Evolutionary conservation across 306 rosid genomes (phyloP).

Genomic region (Vachellia collinsii): DNA sequence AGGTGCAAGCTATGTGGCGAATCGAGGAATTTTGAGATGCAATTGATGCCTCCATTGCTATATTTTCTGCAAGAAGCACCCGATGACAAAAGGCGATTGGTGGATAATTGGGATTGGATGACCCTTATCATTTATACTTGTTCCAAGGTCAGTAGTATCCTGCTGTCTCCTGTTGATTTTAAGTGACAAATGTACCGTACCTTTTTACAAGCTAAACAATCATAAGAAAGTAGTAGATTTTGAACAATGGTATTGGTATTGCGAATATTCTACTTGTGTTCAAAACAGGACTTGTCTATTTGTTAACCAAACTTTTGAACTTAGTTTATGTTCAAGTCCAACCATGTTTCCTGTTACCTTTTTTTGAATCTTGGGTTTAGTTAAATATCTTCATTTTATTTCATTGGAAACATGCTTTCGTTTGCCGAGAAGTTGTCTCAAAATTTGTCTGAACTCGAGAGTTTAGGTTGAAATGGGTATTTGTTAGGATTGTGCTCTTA

Average conservation of each 20-base stretch:
- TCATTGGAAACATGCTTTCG: not conserved
- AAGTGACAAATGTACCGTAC: not conserved
- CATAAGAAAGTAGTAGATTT: constrained; percentile 1
- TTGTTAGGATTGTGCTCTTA: constrained; percentile 10
- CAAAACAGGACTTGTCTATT: not conserved
- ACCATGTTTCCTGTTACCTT: not conserved
- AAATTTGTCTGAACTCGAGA: not conserved
- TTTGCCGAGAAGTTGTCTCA: not conserved
- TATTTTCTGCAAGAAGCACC: constrained; percentile 79
- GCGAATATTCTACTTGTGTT: not conserved
- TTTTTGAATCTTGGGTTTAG: not conserved
- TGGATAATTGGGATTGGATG: constrained; percentile 93
- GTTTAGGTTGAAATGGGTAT: not conserved
- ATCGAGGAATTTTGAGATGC: constrained; percentile 81
- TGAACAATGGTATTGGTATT: constrained; percentile 7
- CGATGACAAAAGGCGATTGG: constrained; percentile 48
- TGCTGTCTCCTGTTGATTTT: constrained; percentile 24
- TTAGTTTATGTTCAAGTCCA: not conserved
- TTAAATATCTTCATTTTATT: not conserved
- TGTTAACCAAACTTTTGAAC: not conserved
- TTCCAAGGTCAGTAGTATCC: constrained; percentile 64
- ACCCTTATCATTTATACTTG: constrained; percentile 77
- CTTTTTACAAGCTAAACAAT: constrained; percentile 1
- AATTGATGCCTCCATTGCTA: constrained; percentile 84
- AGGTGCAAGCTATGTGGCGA: constrained; percentile 72